Base-by-base conservation (phyloP, 2,329 filamentous ascomycete species). In the Botryotinia convoluta region DNA sequence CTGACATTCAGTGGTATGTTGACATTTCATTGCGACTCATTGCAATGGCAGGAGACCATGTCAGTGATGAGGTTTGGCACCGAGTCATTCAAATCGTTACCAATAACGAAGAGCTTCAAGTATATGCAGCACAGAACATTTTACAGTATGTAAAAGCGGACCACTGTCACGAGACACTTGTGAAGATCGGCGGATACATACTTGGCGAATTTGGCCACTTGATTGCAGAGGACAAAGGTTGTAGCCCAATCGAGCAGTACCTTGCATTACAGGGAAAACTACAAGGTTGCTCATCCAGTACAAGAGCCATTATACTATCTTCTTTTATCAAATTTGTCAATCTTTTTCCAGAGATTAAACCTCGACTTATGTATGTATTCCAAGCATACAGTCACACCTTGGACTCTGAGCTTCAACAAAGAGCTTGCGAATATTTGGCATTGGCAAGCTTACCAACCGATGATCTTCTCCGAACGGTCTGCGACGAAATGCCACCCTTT, bases 41-140 rank as follows among this genome's bases (percentile, higher is more conserved):
- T 74, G 94, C 95, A 74, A 95, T 98, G 90, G 96, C 97, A 4
- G 96, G 96, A 77, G 96, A 99, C 80, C 96, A 99, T 82, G 95
- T 99, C 78, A 98, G 95, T 82, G 97, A 99, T 76, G 96, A 99
- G 83, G 96, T 99, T 29, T 99, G 96, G 96, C 96, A 99, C 82
- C 91, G 96, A 78, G 95, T 99, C 72, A 98, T 97, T 76, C 96
- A 99, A 82, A 98, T 99, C 78, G 95, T 98, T 74, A 98, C 96
- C 72, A 99, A 99, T 85, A 99, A 99, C 82, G 96, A 99, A 82
- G 95, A 98, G 82, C 87, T 99, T 18, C 96, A 99, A 83, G 92
- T 97, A 0, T 99, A 99, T 81, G 96, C 96, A 1, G 94, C 96
- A 7, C 93, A 97, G 81, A 97, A 97, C 78, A 94, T 96, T 35